Conservation (phyloP, 2,329 filamentous ascomycete genomes). For the Cladophialophora chaetospira region DNA sequence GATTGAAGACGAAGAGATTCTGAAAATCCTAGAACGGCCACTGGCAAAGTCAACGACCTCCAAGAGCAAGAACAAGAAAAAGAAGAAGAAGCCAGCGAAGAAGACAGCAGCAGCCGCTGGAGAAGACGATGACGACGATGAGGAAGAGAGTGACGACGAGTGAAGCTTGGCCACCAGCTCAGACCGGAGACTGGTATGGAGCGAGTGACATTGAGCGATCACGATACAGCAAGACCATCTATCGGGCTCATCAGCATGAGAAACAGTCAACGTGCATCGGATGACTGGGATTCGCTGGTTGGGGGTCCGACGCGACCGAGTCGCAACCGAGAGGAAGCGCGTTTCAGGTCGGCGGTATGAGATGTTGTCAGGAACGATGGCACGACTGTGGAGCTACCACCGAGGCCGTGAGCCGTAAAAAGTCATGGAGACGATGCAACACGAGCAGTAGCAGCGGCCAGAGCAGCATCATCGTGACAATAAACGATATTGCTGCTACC, state of each 20-base stretch:
- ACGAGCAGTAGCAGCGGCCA: background rate
- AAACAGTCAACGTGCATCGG: background rate
- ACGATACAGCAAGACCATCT: background rate
- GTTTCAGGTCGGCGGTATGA: constrained; percentile 17
- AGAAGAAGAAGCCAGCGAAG: constrained; percentile 71
- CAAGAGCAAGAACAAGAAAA: constrained; percentile 88
- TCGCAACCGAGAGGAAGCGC: constrained; percentile 15
- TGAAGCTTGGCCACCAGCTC: constrained; percentile 34
- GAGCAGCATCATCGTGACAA: too few species aligned
- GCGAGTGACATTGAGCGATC: background rate
- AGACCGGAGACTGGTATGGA: background rate
- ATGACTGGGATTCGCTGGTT: constrained; percentile 8
- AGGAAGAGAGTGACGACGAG: constrained; percentile 44
- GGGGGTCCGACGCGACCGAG: constrained; percentile 10
- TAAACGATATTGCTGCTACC: background rate
- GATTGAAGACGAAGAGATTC: constrained; percentile 91
- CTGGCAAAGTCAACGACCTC: constrained; percentile 63
- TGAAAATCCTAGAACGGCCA: constrained; percentile 90
- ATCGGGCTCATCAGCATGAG: background rate
- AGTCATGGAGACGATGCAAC: background rate
- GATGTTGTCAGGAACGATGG: constrained; percentile 7
- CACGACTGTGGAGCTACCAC: constrained; percentile 2
- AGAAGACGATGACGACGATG: constrained; percentile 44
- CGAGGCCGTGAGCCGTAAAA: background rate
- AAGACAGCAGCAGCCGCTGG: constrained; percentile 45